Base-by-base conservation (phyloP, 768 basidiomycete species). In the Phlebiopsis flavidoalba region DNA sequence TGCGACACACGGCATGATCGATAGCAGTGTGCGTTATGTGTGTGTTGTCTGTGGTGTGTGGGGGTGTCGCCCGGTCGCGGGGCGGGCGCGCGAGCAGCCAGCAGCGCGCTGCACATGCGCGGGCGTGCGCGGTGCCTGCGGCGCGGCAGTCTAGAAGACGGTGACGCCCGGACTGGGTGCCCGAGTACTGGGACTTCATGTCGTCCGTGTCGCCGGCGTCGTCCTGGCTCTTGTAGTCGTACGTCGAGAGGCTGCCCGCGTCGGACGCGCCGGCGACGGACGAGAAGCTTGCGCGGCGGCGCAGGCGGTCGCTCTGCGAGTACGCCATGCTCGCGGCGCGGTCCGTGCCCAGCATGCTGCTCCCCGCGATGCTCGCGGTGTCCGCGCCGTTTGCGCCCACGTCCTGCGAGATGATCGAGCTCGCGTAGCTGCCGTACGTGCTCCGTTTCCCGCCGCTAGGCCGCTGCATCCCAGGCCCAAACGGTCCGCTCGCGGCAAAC, bases 331-430 rank as follows among this genome's bases (percentile, higher is more conserved):
- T 85, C 58, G 68, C 64, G 58, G 64, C 65, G 57, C 77, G 71
- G 64, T 76, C 79, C 36, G 80, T 79, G 43, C 79, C 77, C 19
- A 78, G 77, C 59, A 77, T 63, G 59, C 79, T 77, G 70, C 75
- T 73, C 24, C 84, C 85, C 40, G 84, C 75, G 51, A 91, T 83
- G 65, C 89, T 88, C 64, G 81, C 79, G 48, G 74, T 77, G 64
- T 88, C 87, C 11, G 81, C 75, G 56, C 79, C 73, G 62, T 80
- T 80, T n/a, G 83, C 81, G 0, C 88, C 87, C 40, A 81, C 88
- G 72, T 96, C 94, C 71, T 97, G 95, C 15, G 93, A 96, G 60
- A 96, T 88, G 72, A 95, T 91, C 19, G 93, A 95, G 37, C 90
- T 92, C 3, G 95, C 93, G 69, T 95, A 95, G 66, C 85, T 76